Evolutionary conservation across 192 early-diverging fungal species (phyloP).

Genomic region (Funneliformis geosporum): DNA sequence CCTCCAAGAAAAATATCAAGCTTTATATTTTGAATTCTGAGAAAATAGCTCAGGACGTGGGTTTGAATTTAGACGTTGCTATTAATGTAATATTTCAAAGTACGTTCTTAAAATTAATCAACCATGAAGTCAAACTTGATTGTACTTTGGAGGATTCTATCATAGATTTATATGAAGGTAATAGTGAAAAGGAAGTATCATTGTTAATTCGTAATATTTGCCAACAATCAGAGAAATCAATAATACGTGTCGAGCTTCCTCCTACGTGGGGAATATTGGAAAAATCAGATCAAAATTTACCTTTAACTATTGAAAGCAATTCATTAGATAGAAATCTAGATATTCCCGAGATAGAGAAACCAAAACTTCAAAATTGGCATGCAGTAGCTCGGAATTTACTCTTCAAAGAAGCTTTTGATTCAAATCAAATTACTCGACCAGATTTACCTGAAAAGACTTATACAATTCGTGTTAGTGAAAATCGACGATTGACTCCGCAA

Average conservation of each 20-base stretch:
- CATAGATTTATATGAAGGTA: slow-evolving; percentile 35
- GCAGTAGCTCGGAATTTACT: slow-evolving; percentile 62
- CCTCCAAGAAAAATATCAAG: slow-evolving; percentile 53
- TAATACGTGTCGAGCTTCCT: slow-evolving; percentile 41
- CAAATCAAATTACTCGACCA: slow-evolving; percentile 54
- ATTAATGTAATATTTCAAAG: slow-evolving; percentile 60
- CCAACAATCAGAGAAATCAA: slow-evolving; percentile 33
- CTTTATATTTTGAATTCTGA: slow-evolving; percentile 66
- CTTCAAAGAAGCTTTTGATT: slow-evolving; percentile 71
- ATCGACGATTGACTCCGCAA: slow-evolving; percentile 81
- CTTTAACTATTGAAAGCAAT: slow-evolving; percentile 33
- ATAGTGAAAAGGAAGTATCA: slow-evolving; percentile 29
- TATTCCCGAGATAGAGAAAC: neutral
- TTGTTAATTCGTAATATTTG: slow-evolving; percentile 18
- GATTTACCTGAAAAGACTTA: slow-evolving; percentile 64
- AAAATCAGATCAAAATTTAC: slow-evolving; percentile 38
- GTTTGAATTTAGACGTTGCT: slow-evolving; percentile 52
- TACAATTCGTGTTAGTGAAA: slow-evolving; percentile 67
- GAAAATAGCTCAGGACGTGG: slow-evolving; percentile 61
- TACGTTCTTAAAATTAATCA: slow-evolving; percentile 47
- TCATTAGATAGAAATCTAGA: slow-evolving; percentile 39
- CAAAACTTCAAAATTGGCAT: slow-evolving; percentile 51
- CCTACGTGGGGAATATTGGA: slow-evolving; percentile 52
- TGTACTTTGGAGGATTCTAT: slow-evolving; percentile 22
- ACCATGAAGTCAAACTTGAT: neutral